These are phyloP conservation scores for Nicotiana tabacum DNA, from an alignment of 257 asterid genomes.

Conservation along the genomic window DNA sequence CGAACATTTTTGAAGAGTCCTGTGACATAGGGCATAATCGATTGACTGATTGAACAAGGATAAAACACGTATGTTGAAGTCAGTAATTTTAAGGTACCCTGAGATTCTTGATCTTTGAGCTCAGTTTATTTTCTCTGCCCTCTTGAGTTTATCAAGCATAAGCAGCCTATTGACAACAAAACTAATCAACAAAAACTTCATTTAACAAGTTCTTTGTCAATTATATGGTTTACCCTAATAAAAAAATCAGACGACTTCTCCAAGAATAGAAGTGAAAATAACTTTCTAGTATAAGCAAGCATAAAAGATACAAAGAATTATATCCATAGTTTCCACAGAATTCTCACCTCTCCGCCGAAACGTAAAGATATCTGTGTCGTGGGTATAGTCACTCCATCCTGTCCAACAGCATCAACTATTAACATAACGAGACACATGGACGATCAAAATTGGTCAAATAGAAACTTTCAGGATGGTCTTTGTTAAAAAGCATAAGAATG, in stretches of 20 bases:
- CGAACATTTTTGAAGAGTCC: no score
- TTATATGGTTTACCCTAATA: neutral
- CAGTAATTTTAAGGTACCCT: neutral
- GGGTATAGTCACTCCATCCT: conserved; percentile 91
- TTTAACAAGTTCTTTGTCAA: neutral
- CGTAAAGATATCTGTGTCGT: conserved; percentile 72
- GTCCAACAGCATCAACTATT: conserved; percentile 29
- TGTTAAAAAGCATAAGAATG: neutral
- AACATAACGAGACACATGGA: neutral
- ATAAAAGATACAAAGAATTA: conserved; percentile 3
- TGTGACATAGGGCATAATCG: neutral
- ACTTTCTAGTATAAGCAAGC: neutral
- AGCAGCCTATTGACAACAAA: neutral
- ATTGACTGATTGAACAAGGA: neutral
- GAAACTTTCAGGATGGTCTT: neutral
- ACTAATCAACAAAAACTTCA: neutral
- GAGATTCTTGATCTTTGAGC: neutral
- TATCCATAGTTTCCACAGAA: conserved; percentile 5
- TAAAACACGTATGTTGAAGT: neutral
- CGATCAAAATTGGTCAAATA: neutral
- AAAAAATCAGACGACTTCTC: neutral
- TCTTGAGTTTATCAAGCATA: neutral
- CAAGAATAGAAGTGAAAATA: conserved; percentile 3
- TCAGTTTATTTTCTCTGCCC: neutral
- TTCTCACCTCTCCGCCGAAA: conserved; percentile 95